Base-by-base conservation (phyloP, 176 grass and related monocot genomes). In the Rhynchospora tenuis region DNA sequence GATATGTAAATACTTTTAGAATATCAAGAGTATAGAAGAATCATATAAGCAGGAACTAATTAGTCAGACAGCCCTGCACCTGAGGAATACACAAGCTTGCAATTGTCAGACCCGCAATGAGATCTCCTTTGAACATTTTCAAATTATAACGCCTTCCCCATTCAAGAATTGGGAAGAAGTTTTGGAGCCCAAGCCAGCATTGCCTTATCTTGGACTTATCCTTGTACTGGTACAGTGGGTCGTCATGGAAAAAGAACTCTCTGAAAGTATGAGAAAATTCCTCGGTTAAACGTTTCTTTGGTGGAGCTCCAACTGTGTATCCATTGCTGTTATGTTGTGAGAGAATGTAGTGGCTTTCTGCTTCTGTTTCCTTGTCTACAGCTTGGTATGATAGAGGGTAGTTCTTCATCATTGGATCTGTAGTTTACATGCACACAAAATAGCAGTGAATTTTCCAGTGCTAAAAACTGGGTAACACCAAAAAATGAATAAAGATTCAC, bases 41-140 rank as follows among this genome's bases (percentile, higher is more conserved):
- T 73, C 42, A 73, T 73, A 33, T 50, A 45, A 45, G 38, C 17
- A 77, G 24, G 44, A 55, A 55, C 22, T 51, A 51, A 73, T 81
- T 81, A 64, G 56, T 29, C 62, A 48, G 52, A 20, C 12, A 57
- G 60, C 59, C 28, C 27, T 76, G 28, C 77, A 97, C 94, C 89
- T 97, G 94, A 58, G 94, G 94, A 80, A 97, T 97, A 83, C 91
- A 92, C 67, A 94, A 89, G 85, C 92, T 97, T 63, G 94, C 94
- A 80, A 97, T 92, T 51, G 94, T 97, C 19, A 94, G 29, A 4
- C 94, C 94, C 0, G 92, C 63, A 13, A 97, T 58, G 19, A 97
- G 43, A 57, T 97, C 94, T 0, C 94, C 86, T 86, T 86, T 97
- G 58, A 97, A 89, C 80, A 84, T 92, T 59, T 61, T 33, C 6